phyloP scores from a whole-genome alignment of 192 early-diverging fungal genomes.

The Gryganskiella cystojenkinii region DNA sequence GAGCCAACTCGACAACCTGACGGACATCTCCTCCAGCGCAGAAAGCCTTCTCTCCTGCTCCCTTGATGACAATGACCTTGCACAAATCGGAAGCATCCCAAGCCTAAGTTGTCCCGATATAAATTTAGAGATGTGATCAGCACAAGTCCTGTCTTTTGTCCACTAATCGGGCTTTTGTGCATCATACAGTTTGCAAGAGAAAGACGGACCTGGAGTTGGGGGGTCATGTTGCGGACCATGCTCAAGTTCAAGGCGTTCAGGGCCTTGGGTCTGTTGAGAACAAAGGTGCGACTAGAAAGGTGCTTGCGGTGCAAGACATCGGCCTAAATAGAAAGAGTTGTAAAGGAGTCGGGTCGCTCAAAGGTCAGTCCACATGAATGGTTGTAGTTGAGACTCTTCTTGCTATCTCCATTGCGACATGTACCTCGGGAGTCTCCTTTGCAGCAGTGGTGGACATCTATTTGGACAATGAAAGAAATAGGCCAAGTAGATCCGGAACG shows the following conservation, averaged over 20 bases:
- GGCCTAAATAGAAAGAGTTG: conserved; percentile 27
- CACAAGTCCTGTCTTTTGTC: too few relatives aligned
- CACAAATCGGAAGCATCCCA: conserved; percentile 90
- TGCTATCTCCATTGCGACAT: background rate
- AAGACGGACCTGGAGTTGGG: conserved; percentile 76
- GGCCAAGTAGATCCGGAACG: background rate
- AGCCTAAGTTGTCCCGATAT: conserved; percentile 55
- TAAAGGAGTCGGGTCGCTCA: background rate
- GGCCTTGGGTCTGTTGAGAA: conserved; percentile 82
- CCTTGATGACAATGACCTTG: conserved; percentile 89
- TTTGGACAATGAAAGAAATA: background rate
- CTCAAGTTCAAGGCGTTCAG: conserved; percentile 87
- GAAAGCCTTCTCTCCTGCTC: conserved; percentile 79
- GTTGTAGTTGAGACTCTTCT: background rate
- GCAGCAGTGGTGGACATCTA: conserved; percentile 52
- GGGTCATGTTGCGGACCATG: conserved; percentile 87
- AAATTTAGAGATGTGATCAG: background rate
- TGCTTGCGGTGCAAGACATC: conserved; percentile 64
- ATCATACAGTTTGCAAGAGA: too few relatives aligned
- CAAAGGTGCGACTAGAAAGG: conserved; percentile 68
- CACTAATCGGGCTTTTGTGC: too few relatives aligned
- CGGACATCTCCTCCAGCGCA: conserved; percentile 92
- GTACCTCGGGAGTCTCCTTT: conserved; percentile 41
- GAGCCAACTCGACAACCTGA: conserved; percentile 60
- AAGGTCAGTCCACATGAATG: background rate